These are phyloP conservation scores for Macrotyloma uniflorum DNA, from an alignment of 306 rosid genomes.

Conservation along the genomic window DNA sequence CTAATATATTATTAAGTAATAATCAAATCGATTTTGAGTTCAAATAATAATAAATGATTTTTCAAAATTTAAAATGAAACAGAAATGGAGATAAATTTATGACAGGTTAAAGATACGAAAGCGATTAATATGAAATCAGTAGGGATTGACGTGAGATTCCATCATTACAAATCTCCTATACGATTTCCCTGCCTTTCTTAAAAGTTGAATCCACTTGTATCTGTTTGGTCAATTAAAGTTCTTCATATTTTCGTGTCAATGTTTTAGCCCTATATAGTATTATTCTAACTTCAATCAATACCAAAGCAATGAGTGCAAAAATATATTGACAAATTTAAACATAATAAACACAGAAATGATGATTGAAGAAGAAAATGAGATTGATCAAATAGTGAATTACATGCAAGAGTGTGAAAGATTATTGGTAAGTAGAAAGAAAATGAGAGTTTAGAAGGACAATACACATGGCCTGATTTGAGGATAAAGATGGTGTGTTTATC, in stretches of 20 bases:
- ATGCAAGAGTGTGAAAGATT: background rate
- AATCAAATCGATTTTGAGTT: background rate
- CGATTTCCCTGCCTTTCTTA: background rate
- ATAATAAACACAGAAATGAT: too few relatives aligned
- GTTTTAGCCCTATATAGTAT: background rate
- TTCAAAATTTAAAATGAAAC: background rate
- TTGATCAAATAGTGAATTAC: too few relatives aligned
- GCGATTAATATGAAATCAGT: background rate
- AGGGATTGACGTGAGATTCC: background rate
- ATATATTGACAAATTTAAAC: background rate
- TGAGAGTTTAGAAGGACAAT: background rate
- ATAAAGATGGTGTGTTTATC: slow-evolving; percentile 8
- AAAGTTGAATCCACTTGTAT: background rate
- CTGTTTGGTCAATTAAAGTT: background rate
- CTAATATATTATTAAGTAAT: background rate
- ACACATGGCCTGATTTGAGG: slow-evolving; percentile 14
- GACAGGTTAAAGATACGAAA: background rate
- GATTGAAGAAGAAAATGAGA: too few relatives aligned
- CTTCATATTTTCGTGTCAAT: background rate
- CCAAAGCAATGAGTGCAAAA: too few relatives aligned
- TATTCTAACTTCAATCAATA: background rate
- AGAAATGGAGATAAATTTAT: background rate
- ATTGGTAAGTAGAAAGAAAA: slow-evolving; percentile 18
- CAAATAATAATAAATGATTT: background rate
- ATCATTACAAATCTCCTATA: background rate